Percentiles rank a stretch among this genome's conserved stretches.
These are phyloP conservation scores for Xylaria venustula DNA, from an alignment of 495 filamentous ascomycete genomes.

Conservation along the genomic window DNA sequence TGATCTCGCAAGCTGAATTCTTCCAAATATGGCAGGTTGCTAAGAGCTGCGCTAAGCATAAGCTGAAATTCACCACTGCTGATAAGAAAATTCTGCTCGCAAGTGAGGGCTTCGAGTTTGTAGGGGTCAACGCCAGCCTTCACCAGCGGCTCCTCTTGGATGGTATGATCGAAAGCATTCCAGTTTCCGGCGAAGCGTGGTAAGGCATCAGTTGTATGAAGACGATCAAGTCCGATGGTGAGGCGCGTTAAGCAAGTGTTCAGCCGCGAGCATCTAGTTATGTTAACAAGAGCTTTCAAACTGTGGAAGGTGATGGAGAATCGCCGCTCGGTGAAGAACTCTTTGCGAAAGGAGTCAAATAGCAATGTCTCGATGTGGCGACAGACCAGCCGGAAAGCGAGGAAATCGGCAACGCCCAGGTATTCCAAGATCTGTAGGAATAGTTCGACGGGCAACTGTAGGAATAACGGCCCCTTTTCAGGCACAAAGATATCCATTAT, in stretches of 20 bases:
- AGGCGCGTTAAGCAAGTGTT: slow-evolving; percentile 27
- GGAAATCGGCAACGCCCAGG: slow-evolving; percentile 15
- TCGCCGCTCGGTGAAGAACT: slow-evolving; percentile 45
- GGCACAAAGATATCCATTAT: background rate
- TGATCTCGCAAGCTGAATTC: slow-evolving; percentile 38
- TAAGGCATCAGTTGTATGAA: slow-evolving; percentile 21
- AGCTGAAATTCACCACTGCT: slow-evolving; percentile 20
- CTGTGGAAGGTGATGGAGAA: slow-evolving; percentile 41
- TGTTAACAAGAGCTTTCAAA: slow-evolving; percentile 22
- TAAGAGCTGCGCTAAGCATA: slow-evolving; percentile 35
- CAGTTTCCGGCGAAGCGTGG: background rate
- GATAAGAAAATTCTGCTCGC: slow-evolving; percentile 25
- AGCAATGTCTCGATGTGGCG: slow-evolving; percentile 35
- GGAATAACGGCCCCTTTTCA: background rate
- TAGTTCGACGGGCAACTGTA: background rate
- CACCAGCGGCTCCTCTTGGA: background rate
- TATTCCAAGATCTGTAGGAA: background rate
- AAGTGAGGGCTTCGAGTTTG: slow-evolving; percentile 20
- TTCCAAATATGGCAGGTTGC: slow-evolving; percentile 33
- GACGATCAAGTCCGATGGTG: slow-evolving; percentile 26
- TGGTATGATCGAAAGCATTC: background rate
- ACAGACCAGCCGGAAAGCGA: slow-evolving; percentile 36
- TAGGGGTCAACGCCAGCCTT: slow-evolving; percentile 16
- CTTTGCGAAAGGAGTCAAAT: slow-evolving; percentile 35
- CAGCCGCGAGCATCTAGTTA: slow-evolving; percentile 25